phyloP scores from a whole-genome alignment of 768 basidiomycete species.

The Macrolepiota albuminosa region DNA sequence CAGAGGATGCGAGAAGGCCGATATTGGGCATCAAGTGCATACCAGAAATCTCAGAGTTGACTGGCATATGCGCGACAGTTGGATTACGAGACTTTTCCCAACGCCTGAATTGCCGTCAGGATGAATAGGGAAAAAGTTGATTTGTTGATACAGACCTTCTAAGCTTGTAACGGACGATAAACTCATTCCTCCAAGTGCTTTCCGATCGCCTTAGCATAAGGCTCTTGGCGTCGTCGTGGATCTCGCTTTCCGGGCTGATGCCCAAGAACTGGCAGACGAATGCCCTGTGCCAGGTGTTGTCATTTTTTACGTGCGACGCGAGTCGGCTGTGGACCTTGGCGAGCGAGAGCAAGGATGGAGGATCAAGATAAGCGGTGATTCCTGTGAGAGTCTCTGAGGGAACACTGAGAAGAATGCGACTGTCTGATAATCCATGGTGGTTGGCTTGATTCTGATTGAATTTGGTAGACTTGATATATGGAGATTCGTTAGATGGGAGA shows the following conservation, averaged over 20 bases:
- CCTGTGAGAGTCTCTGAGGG: slow-evolving; percentile 74
- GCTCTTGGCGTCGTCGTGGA: slow-evolving; percentile 38
- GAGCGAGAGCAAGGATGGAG: slow-evolving; percentile 55
- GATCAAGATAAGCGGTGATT: slow-evolving; percentile 69
- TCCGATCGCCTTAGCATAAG: slow-evolving; percentile 54
- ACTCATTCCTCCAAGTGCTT: slow-evolving; percentile 67
- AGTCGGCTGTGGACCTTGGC: slow-evolving; percentile 46
- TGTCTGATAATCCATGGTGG: slow-evolving; percentile 47
- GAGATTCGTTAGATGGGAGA: slow-evolving; percentile 32
- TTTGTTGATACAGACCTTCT: slow-evolving; percentile 36
- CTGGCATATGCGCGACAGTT: slow-evolving; percentile 60
- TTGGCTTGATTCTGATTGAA: slow-evolving; percentile 20
- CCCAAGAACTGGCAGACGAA: slow-evolving; percentile 66
- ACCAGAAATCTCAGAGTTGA: slow-evolving; percentile 48
- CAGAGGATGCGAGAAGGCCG: slow-evolving; percentile 56
- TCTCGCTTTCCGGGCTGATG: slow-evolving; percentile 58
- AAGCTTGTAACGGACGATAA: slow-evolving; percentile 50
- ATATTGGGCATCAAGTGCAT: slow-evolving; percentile 57
- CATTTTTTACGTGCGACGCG: slow-evolving; percentile 64
- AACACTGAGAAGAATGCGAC: slow-evolving; percentile 41
- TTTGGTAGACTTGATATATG: slow-evolving; percentile 26
- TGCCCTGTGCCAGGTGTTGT: slow-evolving; percentile 77
- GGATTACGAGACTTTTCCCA: slow-evolving; percentile 63
- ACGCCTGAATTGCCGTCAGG: slow-evolving; percentile 38
- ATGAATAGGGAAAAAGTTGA: neutral